Percentiles rank a stretch among this genome's conserved stretches.
Evolutionary conservation across 768 basidiomycete species (phyloP).

Genomic region (Russula dissimulans): DNA sequence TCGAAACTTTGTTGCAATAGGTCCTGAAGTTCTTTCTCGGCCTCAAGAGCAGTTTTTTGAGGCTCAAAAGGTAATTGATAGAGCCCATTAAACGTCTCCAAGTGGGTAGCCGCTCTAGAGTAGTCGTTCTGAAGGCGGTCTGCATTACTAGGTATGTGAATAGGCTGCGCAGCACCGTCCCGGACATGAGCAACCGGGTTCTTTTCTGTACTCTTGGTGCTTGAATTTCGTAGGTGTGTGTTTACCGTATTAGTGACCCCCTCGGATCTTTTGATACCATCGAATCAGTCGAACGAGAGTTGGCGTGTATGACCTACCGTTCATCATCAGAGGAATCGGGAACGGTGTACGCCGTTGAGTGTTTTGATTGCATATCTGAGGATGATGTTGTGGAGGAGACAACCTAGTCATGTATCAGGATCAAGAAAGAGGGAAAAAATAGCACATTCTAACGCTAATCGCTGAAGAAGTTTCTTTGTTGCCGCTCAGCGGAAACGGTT

Average conservation of each 20-base stretch:
- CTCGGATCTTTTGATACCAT: background rate
- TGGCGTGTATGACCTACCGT: background rate
- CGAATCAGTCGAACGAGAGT: background rate
- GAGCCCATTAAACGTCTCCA: conserved; percentile 28
- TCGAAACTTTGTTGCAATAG: conserved; percentile 57
- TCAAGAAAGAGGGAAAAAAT: background rate
- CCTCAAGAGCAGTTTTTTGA: conserved; percentile 41
- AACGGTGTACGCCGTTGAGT: background rate
- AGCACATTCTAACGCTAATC: background rate
- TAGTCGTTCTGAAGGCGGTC: background rate
- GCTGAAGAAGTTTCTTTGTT: background rate
- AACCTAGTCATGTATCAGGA: background rate
- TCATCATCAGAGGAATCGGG: conserved; percentile 22
- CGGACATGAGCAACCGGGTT: background rate
- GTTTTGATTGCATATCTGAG: background rate
- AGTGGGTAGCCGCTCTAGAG: conserved; percentile 18
- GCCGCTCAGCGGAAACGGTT: background rate
- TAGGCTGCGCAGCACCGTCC: conserved; percentile 9
- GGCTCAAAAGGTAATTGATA: conserved; percentile 25
- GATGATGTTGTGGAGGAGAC: conserved; percentile 3
- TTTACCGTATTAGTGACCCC: background rate
- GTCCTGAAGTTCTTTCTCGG: conserved; percentile 71
- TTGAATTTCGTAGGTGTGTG: background rate
- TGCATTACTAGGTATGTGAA: conserved; percentile 15
- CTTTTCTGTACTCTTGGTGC: background rate